A percentile compares a stretch with the other conserved stretches of the same genome.
These are phyloP conservation scores for Nemania diffusa DNA, from an alignment of 2,329 filamentous ascomycete genomes.

Conservation along the genomic window DNA sequence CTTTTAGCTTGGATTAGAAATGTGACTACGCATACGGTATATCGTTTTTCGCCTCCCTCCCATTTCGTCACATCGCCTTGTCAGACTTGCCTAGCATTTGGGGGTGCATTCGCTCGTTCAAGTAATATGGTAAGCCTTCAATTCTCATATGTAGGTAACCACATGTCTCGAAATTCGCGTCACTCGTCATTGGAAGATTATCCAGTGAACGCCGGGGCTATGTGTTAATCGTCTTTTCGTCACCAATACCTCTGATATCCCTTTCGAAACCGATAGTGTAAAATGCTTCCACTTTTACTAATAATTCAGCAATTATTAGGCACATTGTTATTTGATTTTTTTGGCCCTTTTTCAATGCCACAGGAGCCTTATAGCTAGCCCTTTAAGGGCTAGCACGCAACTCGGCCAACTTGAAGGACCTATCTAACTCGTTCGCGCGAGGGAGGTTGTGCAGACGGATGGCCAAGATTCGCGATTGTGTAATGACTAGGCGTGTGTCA, in stretches of 20 bases:
- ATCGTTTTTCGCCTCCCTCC: background rate
- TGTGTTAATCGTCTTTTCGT: background rate
- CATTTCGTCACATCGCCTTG: background rate
- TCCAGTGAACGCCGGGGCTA: background rate
- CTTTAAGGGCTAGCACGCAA: conserved; percentile 4
- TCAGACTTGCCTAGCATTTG: background rate
- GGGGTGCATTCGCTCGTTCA: background rate
- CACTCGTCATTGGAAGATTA: background rate
- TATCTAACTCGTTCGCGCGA: background rate
- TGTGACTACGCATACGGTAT: background rate
- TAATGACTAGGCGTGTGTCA: conserved; percentile 23
- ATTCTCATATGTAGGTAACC: background rate
- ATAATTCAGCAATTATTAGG: background rate
- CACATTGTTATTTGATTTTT: background rate
- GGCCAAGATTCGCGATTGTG: conserved; percentile 14
- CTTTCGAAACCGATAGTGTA: background rate
- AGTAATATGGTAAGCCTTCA: background rate
- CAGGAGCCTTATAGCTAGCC: background rate
- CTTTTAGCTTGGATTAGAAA: background rate
- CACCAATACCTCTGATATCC: background rate
- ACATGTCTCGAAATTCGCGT: background rate
- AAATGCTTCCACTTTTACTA: background rate
- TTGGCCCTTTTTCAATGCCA: background rate
- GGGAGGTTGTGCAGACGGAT: background rate
- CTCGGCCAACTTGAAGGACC: background rate